Conservation (phyloP, 371 early-diverging fungal genomes). For the Mucor irregularis region DNA sequence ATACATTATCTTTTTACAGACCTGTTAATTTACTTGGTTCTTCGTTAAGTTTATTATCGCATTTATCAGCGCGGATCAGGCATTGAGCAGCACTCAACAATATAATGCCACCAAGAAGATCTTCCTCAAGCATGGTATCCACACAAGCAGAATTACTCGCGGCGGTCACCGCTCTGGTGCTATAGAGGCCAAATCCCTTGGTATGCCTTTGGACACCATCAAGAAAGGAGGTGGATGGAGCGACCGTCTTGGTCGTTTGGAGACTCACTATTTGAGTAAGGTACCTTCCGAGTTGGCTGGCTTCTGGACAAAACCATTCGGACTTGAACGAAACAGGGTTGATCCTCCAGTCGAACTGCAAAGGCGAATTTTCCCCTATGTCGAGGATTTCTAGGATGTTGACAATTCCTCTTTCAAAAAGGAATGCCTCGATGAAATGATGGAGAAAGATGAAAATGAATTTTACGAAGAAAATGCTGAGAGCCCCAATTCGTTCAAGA, state of each 20-base stretch:
- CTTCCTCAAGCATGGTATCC: too few relatives aligned
- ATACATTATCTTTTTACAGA: too few relatives aligned
- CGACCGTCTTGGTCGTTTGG: slow-evolving; percentile 5
- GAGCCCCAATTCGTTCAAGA: slow-evolving; percentile 1
- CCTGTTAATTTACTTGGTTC: too few relatives aligned
- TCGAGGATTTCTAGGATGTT: background rate
- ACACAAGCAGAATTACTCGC: background rate
- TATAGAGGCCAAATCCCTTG: background rate
- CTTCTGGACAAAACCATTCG: background rate
- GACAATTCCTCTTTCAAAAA: background rate
- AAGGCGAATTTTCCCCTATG: background rate
- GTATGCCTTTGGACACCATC: background rate
- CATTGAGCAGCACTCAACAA: too few relatives aligned
- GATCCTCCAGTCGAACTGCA: background rate
- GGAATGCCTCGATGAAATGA: background rate
- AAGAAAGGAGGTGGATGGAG: slow-evolving; percentile 1
- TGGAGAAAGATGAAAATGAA: slow-evolving; percentile 4
- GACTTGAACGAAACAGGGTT: background rate
- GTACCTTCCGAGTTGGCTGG: background rate
- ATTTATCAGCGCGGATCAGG: too few relatives aligned
- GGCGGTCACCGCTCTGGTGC: background rate
- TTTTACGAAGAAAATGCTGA: background rate
- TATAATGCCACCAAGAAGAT: too few relatives aligned
- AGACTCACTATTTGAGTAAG: slow-evolving; percentile 4
- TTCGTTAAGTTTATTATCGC: too few relatives aligned